Base-by-base conservation (phyloP, 345 rosid genomes). In the Schrenkiella parvula region DNA sequence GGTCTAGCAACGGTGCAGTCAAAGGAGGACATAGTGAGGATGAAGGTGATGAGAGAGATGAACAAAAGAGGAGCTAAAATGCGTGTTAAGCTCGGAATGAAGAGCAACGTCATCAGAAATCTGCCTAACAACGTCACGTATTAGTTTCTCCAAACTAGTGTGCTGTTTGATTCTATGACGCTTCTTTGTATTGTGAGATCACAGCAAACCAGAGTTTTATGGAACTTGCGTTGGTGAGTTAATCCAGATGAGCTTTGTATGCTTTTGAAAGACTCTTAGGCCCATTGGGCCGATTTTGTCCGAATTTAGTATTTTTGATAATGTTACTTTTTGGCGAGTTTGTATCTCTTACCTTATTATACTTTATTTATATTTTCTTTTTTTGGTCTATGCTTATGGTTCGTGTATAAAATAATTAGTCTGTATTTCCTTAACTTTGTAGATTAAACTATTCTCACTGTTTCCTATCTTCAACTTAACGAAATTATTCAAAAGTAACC, bases 1-100 rank as follows among this genome's bases (percentile, higher is more conserved):
- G 97, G 98, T 26, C 64, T 93, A 64, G 85, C 90, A n/a, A 90
- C 97, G 0, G 96, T 89, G 58, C 96, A 76, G 72, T 85, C 97
- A 1, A 90, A 83, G 74, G 88, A 89, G 77, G 85, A 83, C 19
- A 72, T 79, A 73, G 96, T 90, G 80, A 89, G 87, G 88, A 85
- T 91, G 91, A 93, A 89, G 80, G 95, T 93, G 77, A 51, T 91
- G 75, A 87, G 86, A 80, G 83, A 83, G 79, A 85, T 95, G 89
- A 88, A 84, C 77, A 75, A 81, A 1, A 85, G 92, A 18, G 86
- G 73, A 50, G 95, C 89, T 38, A 80, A 76, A 2, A 82, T 78
- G 86, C 83, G 92, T 48, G 61, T 84, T 8, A 91, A 84, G 81
- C 74, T 91, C 0, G 96, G 89, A 28, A 75, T 91, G 95, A 91